Evolutionary conservation across 768 basidiomycete species (phyloP).

Genomic region (Lentinula sp.): DNA sequence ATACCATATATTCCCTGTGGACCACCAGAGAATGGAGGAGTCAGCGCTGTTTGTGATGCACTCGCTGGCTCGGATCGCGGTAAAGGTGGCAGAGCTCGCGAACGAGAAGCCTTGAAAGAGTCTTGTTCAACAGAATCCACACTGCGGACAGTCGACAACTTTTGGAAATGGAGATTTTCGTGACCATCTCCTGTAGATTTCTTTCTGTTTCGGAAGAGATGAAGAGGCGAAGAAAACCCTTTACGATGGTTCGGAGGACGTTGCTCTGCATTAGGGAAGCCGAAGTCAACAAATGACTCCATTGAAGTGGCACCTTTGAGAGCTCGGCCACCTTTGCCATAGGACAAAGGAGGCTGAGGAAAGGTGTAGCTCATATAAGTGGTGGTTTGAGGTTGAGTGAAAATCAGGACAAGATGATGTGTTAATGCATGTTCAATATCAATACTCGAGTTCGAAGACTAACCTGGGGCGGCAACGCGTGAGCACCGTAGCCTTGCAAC

Average conservation of each 20-base stretch:
- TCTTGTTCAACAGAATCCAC: background rate
- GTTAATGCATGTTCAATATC: too few species aligned
- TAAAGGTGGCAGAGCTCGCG: constrained; percentile 2
- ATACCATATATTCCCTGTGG: constrained; percentile 1
- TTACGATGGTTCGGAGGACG: background rate
- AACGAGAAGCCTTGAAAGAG: background rate
- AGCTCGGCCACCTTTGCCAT: background rate
- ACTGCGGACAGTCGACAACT: background rate
- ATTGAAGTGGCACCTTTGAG: background rate
- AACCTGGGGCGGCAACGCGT: background rate
- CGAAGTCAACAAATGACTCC: constrained; percentile 5
- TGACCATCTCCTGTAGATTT: constrained; percentile 1
- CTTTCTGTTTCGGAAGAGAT: background rate
- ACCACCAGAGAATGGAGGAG: background rate
- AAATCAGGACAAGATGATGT: background rate
- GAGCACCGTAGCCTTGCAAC: background rate
- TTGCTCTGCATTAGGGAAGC: background rate
- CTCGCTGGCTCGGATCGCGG: background rate
- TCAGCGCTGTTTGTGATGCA: background rate
- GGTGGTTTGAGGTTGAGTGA: background rate
- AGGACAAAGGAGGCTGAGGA: background rate
- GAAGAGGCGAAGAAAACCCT: background rate
- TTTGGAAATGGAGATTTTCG: background rate
- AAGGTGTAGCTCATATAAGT: background rate
- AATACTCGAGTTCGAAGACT: background rate